Evolutionary conservation across 768 basidiomycete genomes (phyloP), one percentile per base, ranked within the genome.

Genomic region (Phaffia tasmanica): DNA sequence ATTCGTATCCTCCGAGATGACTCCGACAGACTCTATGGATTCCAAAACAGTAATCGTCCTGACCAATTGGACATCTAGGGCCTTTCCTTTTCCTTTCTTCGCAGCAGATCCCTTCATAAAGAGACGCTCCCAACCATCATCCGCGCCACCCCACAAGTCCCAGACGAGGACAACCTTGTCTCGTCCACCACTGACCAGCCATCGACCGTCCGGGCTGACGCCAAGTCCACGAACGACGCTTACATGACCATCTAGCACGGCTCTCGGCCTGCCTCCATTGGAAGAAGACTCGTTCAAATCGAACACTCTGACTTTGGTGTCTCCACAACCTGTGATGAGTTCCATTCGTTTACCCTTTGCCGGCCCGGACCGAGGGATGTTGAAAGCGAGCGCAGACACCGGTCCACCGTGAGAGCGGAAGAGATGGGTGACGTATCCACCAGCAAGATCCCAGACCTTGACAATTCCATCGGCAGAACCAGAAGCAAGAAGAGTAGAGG

Each of bases 331-430:
- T 0, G 93, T 93, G 64, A 93, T 81, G 50, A 98, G 82, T 70
- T 85, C 85, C 81, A 93, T 87, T 60, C 80, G 81, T 30, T 69
- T 62, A 21, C 62, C 53, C 42, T 72, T 73, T 8, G 70, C 70
- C 15, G 68, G 70, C 29, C 65, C 50, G 71, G 75, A 32, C 81
- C 77, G 46, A 78, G 85, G 85, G 71, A 86, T 88, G 75, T 86
- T 87, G 78, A 93, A 99, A 29, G 82, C 79, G 68, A 98, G 79
- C 19, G 94, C 92, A 71, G 87, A 89, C 74, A 99, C 86, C 68
- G 95, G 89, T n/a, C 95, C 95, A 5, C 93, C 95, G 74, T 98
- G 95, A 1, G 93, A 94, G 73, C 87, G 88, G 81, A 94, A 91
- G 16, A 92, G 81, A 75, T 99, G 95, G 0, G 95, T 99, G 42